phyloP scores from a whole-genome alignment of 108 stramenopile genomes.

The Skeletonema potamos region DNA sequence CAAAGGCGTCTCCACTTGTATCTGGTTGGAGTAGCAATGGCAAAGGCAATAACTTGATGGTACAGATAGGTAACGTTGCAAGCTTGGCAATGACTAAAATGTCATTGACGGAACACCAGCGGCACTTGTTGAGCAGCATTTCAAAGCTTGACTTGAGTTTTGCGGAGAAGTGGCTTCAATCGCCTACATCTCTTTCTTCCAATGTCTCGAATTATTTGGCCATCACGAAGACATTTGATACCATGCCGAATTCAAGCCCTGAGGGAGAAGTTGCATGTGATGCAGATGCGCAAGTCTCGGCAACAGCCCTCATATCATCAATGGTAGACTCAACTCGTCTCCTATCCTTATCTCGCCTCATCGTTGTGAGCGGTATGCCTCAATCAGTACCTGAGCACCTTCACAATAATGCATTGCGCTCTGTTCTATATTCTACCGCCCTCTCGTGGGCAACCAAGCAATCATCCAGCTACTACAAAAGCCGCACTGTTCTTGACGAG shows the following conservation, averaged over 20 bases:
- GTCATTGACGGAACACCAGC: slow-evolving; percentile 14
- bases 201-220: slow-evolving; percentile 13
- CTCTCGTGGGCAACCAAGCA: slow-evolving; percentile 40
- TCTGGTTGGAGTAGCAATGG: slow-evolving; percentile 9
- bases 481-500: slow-evolving; percentile 32
- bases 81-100: slow-evolving; percentile 13
- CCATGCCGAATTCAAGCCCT: background rate
- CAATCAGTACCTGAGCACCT: slow-evolving; percentile 3
- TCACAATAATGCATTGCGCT: slow-evolving; percentile 25
- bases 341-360: slow-evolving; percentile 29
- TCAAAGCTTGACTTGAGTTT: slow-evolving; percentile 10
- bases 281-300: slow-evolving; percentile 5
- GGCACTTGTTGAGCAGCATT: slow-evolving; percentile 18
- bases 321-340: slow-evolving; percentile 25
- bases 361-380: slow-evolving; percentile 20
- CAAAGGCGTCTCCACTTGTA: slow-evolving; percentile 32
- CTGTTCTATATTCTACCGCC: slow-evolving; percentile 30
- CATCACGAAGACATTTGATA: background rate
- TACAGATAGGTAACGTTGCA: slow-evolving; percentile 21
- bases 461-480: slow-evolving; percentile 9
- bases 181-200: slow-evolving; percentile 18
- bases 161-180: slow-evolving; percentile 32
- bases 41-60: slow-evolving; percentile 4
- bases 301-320: slow-evolving; percentile 13
- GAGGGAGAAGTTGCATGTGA: background rate